These are phyloP conservation scores for Fennellomyces sp. DNA, from an alignment of 371 early-diverging fungal genomes.

Conservation along the genomic window DNA sequence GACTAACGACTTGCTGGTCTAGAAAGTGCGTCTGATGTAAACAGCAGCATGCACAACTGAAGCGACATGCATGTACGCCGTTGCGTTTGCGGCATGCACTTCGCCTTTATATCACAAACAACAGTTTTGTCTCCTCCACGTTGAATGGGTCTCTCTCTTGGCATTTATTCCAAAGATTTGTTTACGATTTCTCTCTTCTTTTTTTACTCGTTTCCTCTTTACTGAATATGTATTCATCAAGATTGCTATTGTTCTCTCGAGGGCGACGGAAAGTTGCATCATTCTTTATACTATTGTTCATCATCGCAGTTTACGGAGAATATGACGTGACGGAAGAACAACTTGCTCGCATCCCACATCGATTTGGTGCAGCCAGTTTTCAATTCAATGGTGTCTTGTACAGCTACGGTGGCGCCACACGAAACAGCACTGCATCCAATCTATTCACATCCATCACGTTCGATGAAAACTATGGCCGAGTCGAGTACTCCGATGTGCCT, in stretches of 20 bases:
- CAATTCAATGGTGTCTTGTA: conserved; percentile 3
- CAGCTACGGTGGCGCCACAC: conserved; percentile 12
- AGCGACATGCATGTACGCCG: not conserved
- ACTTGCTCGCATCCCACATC: not conserved
- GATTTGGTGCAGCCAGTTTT: conserved; percentile 7
- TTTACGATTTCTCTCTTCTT: no score
- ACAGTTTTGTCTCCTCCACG: no score
- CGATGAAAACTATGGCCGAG: not conserved
- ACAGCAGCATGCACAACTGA: not conserved
- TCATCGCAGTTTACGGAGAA: not conserved
- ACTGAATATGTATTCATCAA: not conserved
- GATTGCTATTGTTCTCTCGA: not conserved
- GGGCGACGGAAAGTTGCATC: no score
- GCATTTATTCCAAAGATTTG: no score
- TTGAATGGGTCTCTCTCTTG: no score
- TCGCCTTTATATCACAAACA: not conserved
- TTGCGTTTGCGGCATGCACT: not conserved
- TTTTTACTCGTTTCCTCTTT: not conserved
- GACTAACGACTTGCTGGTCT: no score
- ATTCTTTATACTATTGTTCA: not conserved
- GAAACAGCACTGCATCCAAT: not conserved
- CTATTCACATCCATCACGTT: conserved; percentile 6
- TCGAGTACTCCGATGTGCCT: not conserved
- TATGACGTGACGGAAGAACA: conserved; percentile 2
- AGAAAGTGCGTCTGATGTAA: no score